Conservation (phyloP, 495 filamentous ascomycete species). For the Beverwykella pulmonaria region DNA sequence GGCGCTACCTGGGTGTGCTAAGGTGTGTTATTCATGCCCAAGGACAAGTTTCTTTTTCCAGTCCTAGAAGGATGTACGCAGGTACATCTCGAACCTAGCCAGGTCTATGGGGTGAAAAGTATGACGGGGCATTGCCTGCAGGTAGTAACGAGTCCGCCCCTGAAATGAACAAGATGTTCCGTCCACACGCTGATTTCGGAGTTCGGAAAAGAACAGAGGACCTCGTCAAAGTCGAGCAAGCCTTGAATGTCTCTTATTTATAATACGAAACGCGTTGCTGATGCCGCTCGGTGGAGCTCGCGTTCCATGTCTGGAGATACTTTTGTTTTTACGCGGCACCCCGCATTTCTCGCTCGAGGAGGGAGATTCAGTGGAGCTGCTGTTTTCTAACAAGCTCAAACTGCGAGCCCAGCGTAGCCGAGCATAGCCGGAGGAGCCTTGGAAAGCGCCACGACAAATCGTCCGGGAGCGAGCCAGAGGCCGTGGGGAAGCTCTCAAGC, state of each 20-base stretch:
- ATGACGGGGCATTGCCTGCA: background rate
- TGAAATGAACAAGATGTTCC: background rate
- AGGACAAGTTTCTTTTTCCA: background rate
- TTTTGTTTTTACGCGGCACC: constrained; percentile 12
- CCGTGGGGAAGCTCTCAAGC: background rate
- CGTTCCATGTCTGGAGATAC: constrained; percentile 1
- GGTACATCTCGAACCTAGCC: background rate
- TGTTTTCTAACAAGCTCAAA: background rate
- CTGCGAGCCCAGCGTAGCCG: constrained; percentile 17
- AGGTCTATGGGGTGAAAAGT: background rate
- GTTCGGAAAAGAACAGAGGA: background rate
- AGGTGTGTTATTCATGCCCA: background rate
- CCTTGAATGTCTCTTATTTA: background rate
- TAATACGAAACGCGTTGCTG: background rate
- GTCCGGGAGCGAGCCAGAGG: background rate
- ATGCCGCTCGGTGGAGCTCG: background rate
- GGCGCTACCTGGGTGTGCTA: too few relatives aligned
- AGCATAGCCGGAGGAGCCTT: constrained; percentile 15
- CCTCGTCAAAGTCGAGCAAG: background rate
- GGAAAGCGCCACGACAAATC: background rate
- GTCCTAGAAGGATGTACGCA: background rate
- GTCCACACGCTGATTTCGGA: background rate
- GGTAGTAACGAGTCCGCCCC: too few relatives aligned
- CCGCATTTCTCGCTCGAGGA: constrained; percentile 8
- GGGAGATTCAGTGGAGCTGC: constrained; percentile 3